Conservation (phyloP, 257 asterid species). For the Verbena officinalis region DNA sequence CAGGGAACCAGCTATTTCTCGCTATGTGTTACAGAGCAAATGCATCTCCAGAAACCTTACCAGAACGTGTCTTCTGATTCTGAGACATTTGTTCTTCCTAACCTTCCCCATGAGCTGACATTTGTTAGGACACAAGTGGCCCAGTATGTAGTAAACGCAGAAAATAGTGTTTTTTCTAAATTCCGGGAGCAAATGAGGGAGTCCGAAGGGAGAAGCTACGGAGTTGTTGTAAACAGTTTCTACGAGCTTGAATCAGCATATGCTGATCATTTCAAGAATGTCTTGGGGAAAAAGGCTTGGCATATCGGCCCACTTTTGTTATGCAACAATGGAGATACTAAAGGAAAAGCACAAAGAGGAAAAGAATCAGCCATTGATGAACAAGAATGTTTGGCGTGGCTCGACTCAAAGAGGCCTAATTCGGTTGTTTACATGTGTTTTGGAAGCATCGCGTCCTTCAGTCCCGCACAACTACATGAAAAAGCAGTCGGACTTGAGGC, state of each 20-base stretch:
- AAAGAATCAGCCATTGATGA: conserved; percentile 44
- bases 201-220: conserved; percentile 36
- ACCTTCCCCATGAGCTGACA: conserved; percentile 40
- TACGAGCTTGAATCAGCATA: conserved; percentile 52
- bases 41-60: conserved; percentile 39
- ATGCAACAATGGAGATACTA: conserved; percentile 19
- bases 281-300: conserved; percentile 44
- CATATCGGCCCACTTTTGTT: conserved; percentile 54
- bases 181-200: conserved; percentile 30
- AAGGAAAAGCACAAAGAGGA: conserved; percentile 40
- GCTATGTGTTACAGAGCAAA: conserved; percentile 27
- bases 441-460: conserved; percentile 54
- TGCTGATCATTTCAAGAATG: conserved; percentile 38
- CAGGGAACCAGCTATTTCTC: conserved; percentile 48
- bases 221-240: conserved; percentile 58
- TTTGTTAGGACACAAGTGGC: conserved; percentile 40
- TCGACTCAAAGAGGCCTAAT: conserved; percentile 44
- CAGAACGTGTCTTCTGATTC: conserved; percentile 42
- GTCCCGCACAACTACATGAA: conserved; percentile 57
- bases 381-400: conserved; percentile 63
- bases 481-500: conserved; percentile 64
- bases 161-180: not conserved
- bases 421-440: conserved; percentile 65
- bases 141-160: not conserved
- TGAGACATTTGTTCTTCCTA: conserved; percentile 43